phyloP scores from a whole-genome alignment of 257 asterid species.

The Nicotiana noctiflora region DNA sequence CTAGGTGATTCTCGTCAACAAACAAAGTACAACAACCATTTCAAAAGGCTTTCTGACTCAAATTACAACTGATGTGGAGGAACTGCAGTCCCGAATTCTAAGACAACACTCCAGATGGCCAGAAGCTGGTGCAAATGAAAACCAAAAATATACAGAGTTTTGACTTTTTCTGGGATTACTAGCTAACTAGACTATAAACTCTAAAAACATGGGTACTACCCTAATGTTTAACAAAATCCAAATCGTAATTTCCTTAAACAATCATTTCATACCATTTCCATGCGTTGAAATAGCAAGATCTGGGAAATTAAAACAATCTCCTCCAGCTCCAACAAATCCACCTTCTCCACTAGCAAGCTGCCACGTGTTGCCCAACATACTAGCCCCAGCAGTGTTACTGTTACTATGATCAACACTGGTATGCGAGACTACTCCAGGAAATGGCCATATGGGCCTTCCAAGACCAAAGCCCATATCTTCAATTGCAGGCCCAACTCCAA shows the following conservation, averaged over 20 bases:
- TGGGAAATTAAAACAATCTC: conserved; percentile 49
- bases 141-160: conserved; percentile 3
- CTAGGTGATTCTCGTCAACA: neutral
- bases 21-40: neutral
- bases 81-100: conserved; percentile 1
- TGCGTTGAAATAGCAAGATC: conserved; percentile 72
- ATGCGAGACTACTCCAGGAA: conserved; percentile 25
- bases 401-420: conserved; percentile 18
- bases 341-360: conserved; percentile 53
- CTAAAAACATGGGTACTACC: conserved; percentile 1
- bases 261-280: conserved; percentile 42
- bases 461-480: conserved; percentile 64
- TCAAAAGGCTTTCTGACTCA: neutral
- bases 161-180: neutral
- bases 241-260: neutral
- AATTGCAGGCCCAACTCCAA: conserved; percentile 38
- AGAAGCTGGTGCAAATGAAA: neutral
- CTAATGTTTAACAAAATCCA: neutral
- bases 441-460: conserved; percentile 61
- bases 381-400: conserved; percentile 18
- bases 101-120: neutral
- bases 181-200: neutral
- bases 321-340: conserved; percentile 34
- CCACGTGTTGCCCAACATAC: conserved; percentile 46
- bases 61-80: neutral